Percentiles rank a stretch among this genome's conserved stretches.
Conservation (phyloP, 2,329 filamentous ascomycete species). For the Claviceps spartinae region DNA sequence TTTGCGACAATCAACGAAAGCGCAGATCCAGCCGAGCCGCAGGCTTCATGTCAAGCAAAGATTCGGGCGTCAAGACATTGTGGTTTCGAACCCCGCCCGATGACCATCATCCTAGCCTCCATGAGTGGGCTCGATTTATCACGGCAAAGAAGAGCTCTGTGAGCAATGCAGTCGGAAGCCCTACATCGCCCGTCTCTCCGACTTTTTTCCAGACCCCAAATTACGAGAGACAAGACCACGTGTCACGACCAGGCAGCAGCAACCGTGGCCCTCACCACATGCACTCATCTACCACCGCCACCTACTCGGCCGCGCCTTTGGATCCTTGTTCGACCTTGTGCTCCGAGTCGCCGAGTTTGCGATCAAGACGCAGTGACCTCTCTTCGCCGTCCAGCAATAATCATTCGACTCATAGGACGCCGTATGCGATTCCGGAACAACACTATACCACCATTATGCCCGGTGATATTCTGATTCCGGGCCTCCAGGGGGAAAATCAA, state of each 20-base stretch:
- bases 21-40: slow-evolving; percentile 50
- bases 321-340: slow-evolving; percentile 38
- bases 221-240: slow-evolving; percentile 28
- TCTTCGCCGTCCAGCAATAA: slow-evolving; percentile 43
- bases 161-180: slow-evolving; percentile 32
- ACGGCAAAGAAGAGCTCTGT: slow-evolving; percentile 29
- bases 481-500: slow-evolving; percentile 38
- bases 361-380: slow-evolving; percentile 48
- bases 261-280: slow-evolving; percentile 32
- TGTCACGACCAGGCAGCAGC: slow-evolving; percentile 30
- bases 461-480: slow-evolving; percentile 43
- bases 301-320: slow-evolving; percentile 30
- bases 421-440: slow-evolving; percentile 26
- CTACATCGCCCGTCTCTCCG: slow-evolving; percentile 38
- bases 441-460: slow-evolving; percentile 39
- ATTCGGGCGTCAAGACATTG: slow-evolving; percentile 33
- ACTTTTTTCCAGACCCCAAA: slow-evolving; percentile 35
- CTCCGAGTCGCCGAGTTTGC: slow-evolving; percentile 46
- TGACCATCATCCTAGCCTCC: slow-evolving; percentile 35
- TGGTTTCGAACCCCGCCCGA: slow-evolving; percentile 44
- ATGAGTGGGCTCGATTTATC: slow-evolving; percentile 47
- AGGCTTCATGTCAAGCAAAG: slow-evolving; percentile 38
- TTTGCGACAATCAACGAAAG: slow-evolving; percentile 49
- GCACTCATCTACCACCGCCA: slow-evolving; percentile 33
- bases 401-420: slow-evolving; percentile 25